These are phyloP conservation scores for Aspergillus sp. DNA, from an alignment of 2,329 filamentous ascomycete species.

Conservation along the genomic window DNA sequence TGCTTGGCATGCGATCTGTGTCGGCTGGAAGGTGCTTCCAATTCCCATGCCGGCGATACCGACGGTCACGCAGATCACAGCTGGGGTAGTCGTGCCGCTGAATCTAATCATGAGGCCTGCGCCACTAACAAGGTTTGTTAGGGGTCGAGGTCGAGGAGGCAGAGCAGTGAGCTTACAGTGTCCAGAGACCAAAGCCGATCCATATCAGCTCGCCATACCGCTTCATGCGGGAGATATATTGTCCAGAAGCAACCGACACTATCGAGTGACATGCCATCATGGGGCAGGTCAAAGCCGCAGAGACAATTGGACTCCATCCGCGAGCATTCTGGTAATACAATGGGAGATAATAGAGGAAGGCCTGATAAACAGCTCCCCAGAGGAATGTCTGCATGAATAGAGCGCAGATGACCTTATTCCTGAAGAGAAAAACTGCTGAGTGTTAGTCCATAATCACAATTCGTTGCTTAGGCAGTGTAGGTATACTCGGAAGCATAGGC, in stretches of 20 bases:
- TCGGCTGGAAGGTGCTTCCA: constrained; percentile 59
- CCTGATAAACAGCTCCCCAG: constrained; percentile 64
- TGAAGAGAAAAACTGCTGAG: constrained; percentile 52
- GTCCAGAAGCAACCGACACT: constrained; percentile 51
- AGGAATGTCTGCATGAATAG: constrained; percentile 65
- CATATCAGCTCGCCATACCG: constrained; percentile 66
- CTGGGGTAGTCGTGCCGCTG: constrained; percentile 49
- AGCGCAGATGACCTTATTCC: constrained; percentile 56
- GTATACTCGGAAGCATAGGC: constrained; percentile 60
- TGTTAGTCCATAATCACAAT: not conserved
- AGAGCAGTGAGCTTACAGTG: constrained; percentile 39
- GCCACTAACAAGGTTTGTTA: constrained; percentile 40
- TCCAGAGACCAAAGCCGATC: constrained; percentile 52
- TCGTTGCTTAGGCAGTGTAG: not conserved
- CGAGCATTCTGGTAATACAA: constrained; percentile 66
- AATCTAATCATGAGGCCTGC: constrained; percentile 59
- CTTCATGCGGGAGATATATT: constrained; percentile 61
- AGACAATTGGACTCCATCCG: constrained; percentile 49
- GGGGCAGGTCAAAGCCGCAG: constrained; percentile 57
- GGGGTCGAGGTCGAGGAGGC: not conserved
- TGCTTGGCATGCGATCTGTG: constrained; percentile 62
- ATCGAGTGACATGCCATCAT: constrained; percentile 54
- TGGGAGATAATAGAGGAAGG: constrained; percentile 64
- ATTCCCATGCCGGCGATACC: constrained; percentile 58
- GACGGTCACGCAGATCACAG: constrained; percentile 56